Conservation (phyloP, 345 rosid species). For the Cardiospermum halicacabum region DNA sequence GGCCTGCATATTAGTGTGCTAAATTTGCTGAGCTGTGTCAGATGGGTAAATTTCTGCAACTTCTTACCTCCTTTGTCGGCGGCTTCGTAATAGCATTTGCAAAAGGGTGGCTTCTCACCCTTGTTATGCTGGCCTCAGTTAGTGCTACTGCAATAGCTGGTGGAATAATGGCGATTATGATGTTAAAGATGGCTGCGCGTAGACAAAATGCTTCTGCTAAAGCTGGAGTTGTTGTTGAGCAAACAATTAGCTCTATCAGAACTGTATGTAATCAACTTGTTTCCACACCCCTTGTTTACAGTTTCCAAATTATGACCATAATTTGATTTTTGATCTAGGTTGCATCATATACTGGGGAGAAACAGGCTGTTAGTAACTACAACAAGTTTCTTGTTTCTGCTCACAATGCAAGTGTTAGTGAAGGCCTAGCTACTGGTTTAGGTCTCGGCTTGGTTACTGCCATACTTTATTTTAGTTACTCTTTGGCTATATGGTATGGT, state of each 20-base stretch:
- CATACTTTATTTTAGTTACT: conserved; percentile 49
- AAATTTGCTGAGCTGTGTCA: conserved; percentile 16
- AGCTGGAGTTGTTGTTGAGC: conserved; percentile 69
- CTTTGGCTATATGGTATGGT: conserved; percentile 75
- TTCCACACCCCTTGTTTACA: no score
- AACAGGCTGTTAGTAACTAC: conserved; percentile 55
- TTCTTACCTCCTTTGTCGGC: conserved; percentile 64
- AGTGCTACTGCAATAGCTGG: conserved; percentile 65
- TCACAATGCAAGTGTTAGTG: conserved; percentile 56
- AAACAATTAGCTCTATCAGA: conserved; percentile 74
- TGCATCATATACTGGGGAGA: conserved; percentile 87
- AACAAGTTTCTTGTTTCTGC: conserved; percentile 52
- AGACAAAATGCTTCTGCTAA: conserved; percentile 70
- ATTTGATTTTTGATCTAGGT: conserved; percentile 45
- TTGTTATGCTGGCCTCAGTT: conserved; percentile 61
- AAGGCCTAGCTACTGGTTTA: conserved; percentile 59
- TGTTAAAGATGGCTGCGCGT: conserved; percentile 54
- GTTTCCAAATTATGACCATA: background rate
- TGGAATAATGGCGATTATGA: conserved; percentile 43
- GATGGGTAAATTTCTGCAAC: conserved; percentile 87
- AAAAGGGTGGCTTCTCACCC: conserved; percentile 83
- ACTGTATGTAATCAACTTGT: conserved; percentile 47
- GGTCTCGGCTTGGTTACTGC: conserved; percentile 54
- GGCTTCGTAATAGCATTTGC: conserved; percentile 69
- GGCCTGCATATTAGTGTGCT: background rate